These are phyloP conservation scores for Mycena olivaceomarginata DNA, from an alignment of 768 basidiomycete species.

Conservation along the genomic window DNA sequence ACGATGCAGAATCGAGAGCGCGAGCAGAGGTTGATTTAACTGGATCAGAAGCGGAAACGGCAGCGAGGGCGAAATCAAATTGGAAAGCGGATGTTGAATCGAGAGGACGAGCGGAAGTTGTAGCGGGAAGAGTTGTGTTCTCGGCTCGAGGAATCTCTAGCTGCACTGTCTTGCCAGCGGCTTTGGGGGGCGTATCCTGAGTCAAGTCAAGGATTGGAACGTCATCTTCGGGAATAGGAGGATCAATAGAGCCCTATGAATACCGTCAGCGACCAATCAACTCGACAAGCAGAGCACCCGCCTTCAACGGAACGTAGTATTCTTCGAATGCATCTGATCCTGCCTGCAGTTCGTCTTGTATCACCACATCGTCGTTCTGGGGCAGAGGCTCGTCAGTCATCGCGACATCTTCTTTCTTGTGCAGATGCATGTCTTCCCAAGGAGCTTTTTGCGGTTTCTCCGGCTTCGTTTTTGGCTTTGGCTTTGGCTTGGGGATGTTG, in stretches of 20 bases:
- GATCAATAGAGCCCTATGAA: slow-evolving; percentile 19
- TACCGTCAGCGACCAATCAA: neutral
- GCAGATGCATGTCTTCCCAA: slow-evolving; percentile 51
- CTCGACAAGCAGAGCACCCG: neutral
- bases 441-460: slow-evolving; percentile 55
- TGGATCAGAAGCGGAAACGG: neutral
- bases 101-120: neutral
- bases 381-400: slow-evolving; percentile 40
- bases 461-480: slow-evolving; percentile 28
- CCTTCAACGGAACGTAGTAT: slow-evolving; percentile 36
- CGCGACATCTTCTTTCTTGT: slow-evolving; percentile 31
- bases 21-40: neutral
- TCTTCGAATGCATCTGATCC: slow-evolving; percentile 28
- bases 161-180: slow-evolving; percentile 1
- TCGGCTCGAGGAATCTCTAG: neutral
- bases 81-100: slow-evolving; percentile 14
- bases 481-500: slow-evolving; percentile 20
- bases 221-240: slow-evolving; percentile 47
- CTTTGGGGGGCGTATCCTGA: slow-evolving; percentile 48
- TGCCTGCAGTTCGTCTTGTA: neutral
- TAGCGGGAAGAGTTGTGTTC: slow-evolving; percentile 19
- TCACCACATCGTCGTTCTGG: slow-evolving; percentile 15
- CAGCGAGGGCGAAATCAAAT: neutral
- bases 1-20: neutral
- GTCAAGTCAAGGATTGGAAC: slow-evolving; percentile 67